Evolutionary conservation across 768 basidiomycete genomes (phyloP).

Genomic region (Suillus sp.): DNA sequence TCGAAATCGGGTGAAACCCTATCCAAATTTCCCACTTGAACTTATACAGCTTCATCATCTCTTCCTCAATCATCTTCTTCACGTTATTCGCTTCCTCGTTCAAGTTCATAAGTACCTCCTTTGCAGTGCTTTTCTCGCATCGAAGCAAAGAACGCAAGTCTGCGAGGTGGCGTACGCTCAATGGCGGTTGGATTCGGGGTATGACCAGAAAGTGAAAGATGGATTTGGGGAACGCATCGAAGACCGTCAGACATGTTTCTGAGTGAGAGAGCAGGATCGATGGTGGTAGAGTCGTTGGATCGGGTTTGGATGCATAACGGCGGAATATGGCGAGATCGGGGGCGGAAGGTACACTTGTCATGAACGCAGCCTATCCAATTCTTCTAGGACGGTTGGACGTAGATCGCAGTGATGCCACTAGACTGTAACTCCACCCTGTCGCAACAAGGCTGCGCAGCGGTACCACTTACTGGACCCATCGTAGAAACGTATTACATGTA

Average conservation of each 20-base stretch:
- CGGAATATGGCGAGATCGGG: constrained; percentile 57
- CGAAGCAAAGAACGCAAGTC: constrained; percentile 59
- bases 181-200: constrained; percentile 49
- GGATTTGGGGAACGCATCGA: constrained; percentile 79
- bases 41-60: constrained; percentile 74
- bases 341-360: neutral
- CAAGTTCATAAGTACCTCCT: constrained; percentile 53
- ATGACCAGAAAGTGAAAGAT: constrained; percentile 87
- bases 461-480: neutral
- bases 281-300: constrained; percentile 56
- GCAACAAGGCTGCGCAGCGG: neutral
- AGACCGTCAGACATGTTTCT: constrained; percentile 61
- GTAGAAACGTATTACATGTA: constrained; percentile 8
- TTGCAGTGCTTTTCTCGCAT: constrained; percentile 55
- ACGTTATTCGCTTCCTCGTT: constrained; percentile 57
- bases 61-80: constrained; percentile 66
- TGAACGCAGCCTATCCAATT: neutral
- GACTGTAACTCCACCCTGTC: neutral
- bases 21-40: constrained; percentile 77
- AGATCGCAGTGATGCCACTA: neutral
- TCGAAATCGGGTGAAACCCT: constrained; percentile 85
- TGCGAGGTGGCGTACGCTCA: constrained; percentile 43
- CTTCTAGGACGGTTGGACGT: neutral
- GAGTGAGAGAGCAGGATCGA: constrained; percentile 65
- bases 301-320: constrained; percentile 53